phyloP scores from a whole-genome alignment of 2,329 filamentous ascomycete species.

The Exophiala spinifera region DNA sequence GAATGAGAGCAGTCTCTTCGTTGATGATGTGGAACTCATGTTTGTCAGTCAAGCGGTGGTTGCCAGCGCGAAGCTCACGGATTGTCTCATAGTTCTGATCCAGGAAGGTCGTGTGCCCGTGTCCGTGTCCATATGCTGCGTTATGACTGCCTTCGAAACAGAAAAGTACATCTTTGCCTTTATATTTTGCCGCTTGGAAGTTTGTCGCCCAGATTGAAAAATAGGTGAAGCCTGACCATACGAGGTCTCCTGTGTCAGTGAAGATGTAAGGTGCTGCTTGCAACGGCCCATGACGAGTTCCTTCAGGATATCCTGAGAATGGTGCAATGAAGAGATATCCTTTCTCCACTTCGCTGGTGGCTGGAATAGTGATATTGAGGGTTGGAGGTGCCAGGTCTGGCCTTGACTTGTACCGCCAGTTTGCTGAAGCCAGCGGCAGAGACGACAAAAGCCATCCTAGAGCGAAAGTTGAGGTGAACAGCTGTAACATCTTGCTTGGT shows the following conservation, averaged over 20 bases:
- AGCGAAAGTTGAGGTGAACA: not conserved
- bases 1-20: slow-evolving; percentile 38
- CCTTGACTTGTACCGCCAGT: slow-evolving; percentile 50
- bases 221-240: slow-evolving; percentile 20
- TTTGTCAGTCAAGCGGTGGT: slow-evolving; percentile 48
- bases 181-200: slow-evolving; percentile 13
- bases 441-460: slow-evolving; percentile 18
- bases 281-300: slow-evolving; percentile 11
- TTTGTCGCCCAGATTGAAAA: slow-evolving; percentile 18
- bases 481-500: not conserved
- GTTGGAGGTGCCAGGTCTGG: slow-evolving; percentile 48
- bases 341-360: slow-evolving; percentile 15
- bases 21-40: slow-evolving; percentile 53
- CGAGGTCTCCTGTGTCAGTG: slow-evolving; percentile 15
- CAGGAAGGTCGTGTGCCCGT: slow-evolving; percentile 54
- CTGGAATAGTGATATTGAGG: slow-evolving; percentile 37
- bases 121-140: slow-evolving; percentile 41
- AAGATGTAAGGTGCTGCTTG: slow-evolving; percentile 19
- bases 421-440: slow-evolving; percentile 31
- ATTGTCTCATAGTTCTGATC: slow-evolving; percentile 56
- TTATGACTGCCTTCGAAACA: slow-evolving; percentile 16
- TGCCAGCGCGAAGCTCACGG: slow-evolving; percentile 51
- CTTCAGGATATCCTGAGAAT: slow-evolving; percentile 13
- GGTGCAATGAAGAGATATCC: slow-evolving; percentile 46
- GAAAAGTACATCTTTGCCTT: slow-evolving; percentile 16